Base-by-base conservation (phyloP, 1,284 basidiomycete genomes). In the Schizophyllum amplum region DNA sequence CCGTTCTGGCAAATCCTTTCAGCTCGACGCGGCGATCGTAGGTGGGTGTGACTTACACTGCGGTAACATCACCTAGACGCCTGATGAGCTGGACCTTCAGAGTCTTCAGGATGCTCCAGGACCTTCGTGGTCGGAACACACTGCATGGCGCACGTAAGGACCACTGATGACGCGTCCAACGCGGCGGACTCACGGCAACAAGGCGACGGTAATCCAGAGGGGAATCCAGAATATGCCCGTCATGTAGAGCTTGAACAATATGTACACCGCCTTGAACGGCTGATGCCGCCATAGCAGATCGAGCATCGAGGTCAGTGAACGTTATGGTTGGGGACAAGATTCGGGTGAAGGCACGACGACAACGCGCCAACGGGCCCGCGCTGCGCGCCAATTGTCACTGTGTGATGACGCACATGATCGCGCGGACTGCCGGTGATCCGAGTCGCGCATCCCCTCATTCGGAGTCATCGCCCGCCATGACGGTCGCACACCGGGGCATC, bases 141-240 rank as follows among this genome's bases (percentile, higher is more conserved):
- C 72, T 74, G 51, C 20, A 55, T 42, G 53, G 33, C 27, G 7
- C 53, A 33, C 11, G 42, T 24, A 3, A 42, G 33, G 13, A 9
- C 4, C 54, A 20, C 13, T 13, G 11, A 17, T 9, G 13, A 42
- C 17, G 17, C 33, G 17, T 17, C 11, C 7, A 42, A 3, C 13
- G 13, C 17, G 17, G 33, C 11, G 33, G 13, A 42, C 33, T 42
- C 7, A 42, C 33, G 33, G 33, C 17, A 42, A 9, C 72, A 63
- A 68, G 17, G 73, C 71, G 54, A 71, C 55, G 21, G 70, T 65
- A 9, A 7, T 69, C 54, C 7, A 77, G 48, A 26, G 71, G 56
- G 79, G 81, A 82, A 54, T 75, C 62, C 1, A 81, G 81, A 55
- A 81, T 55, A 20, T 49, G 56, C 80, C 67, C 17, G 73, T 74